phyloP scores from a whole-genome alignment of 192 early-diverging fungal species.

The Chytriomyces sp. region DNA sequence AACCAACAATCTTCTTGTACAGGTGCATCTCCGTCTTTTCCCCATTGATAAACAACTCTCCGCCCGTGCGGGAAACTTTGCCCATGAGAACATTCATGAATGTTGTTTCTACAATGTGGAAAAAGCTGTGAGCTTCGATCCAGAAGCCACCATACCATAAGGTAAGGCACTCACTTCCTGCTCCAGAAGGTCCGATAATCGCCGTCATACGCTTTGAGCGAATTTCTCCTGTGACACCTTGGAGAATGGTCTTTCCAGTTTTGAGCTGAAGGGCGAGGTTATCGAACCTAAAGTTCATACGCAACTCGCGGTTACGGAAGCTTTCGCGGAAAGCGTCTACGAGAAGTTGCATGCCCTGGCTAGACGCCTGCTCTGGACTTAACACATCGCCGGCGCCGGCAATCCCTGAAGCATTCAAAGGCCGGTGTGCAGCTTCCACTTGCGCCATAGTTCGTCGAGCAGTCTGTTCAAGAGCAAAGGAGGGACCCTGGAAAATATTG shows the following conservation, averaged over 20 bases:
- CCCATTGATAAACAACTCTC: conserved; percentile 40
- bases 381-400: not conserved
- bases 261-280: conserved; percentile 42
- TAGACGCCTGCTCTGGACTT: conserved; percentile 21
- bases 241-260: conserved; percentile 63
- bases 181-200: conserved; percentile 91
- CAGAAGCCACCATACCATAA: not conserved
- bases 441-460: not conserved
- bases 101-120: conserved; percentile 39
- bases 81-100: conserved; percentile 52
- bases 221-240: conserved; percentile 72
- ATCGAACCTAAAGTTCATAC: conserved; percentile 47
- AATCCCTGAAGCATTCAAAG: not conserved
- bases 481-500: conserved; percentile 7
- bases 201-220: conserved; percentile 76
- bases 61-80: conserved; percentile 38
- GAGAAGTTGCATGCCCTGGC: conserved; percentile 25
- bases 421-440: not conserved
- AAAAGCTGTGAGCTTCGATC: not conserved
- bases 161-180: conserved; percentile 56
- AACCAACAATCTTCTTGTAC: conserved; percentile 51
- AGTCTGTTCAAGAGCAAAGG: conserved; percentile 1
- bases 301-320: conserved; percentile 27
- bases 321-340: conserved; percentile 27
- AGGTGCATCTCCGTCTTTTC: conserved; percentile 36